Evolutionary conservation across 768 basidiomycete genomes (phyloP), one percentile per base, ranked within the genome.

Genomic region (Boletus subcaerulescens): DNA sequence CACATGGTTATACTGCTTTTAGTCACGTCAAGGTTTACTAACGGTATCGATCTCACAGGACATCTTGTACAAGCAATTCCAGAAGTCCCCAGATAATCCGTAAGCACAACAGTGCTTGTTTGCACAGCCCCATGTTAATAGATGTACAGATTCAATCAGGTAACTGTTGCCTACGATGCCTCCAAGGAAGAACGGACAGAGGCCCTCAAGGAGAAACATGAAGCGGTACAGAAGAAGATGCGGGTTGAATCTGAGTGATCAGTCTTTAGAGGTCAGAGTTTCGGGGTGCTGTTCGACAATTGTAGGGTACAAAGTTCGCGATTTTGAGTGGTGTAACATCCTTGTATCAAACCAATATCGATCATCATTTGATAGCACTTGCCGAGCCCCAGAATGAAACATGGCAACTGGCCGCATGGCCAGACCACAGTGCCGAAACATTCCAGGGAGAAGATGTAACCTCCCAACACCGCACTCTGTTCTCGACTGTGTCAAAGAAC

Each of bases 31-130:
- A 24, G 18, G 33, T 26, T 14, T 24, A 22, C 48, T 67, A 14
- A 60, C 18, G 26, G 11, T 48, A 38, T 48, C 33, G 14, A 20
- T 8, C 33, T 9, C 50, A 59, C 66, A 93, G 83, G 94, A 98
- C 56, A 73, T 93, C 46, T 74, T 97, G 45, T 87, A 83, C 82
- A 97, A 96, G 73, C 85, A 92, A 70, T 98, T 98, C 84, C 91
- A 97, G 71, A 98, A 97, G 71, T 87, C 91, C 2, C 91, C 93
- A 0, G 94, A 97, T 58, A 97, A 97, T 71, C 91, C 94, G 93
- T 95, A 73, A 66, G 88, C 35, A 5, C 14, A 18, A 36, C 5
- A 22, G 45, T 39, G 17, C 10, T 38, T 43, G 32, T 47, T 42
- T 52, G 47, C 52, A 61, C 45, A 24, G 59, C 53, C 35, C 17